Percentiles rank a stretch among this genome's conserved stretches.
These are phyloP conservation scores for Penicillium cataractarum DNA, from an alignment of 495 filamentous ascomycete genomes.

Conservation along the genomic window DNA sequence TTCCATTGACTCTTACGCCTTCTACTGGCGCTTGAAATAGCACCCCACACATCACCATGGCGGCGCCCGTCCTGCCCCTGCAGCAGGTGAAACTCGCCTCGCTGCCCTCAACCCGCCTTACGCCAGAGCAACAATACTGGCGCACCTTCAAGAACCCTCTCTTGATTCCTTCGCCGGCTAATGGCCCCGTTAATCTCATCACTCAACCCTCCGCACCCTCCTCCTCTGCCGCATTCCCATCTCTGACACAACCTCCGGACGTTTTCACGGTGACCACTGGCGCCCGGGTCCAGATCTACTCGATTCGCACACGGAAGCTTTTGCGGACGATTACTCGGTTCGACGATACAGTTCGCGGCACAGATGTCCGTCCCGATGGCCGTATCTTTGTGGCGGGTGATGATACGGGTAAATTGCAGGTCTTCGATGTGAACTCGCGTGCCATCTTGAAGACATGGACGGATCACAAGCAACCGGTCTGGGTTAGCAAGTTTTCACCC, in stretches of 20 bases:
- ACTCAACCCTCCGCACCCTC: slow-evolving; percentile 68
- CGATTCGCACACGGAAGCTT: slow-evolving; percentile 82
- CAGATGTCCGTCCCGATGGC: slow-evolving; percentile 85
- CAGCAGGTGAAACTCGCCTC: slow-evolving; percentile 80
- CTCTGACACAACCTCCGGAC: slow-evolving; percentile 59
- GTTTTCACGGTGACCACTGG: slow-evolving; percentile 92
- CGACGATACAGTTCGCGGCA: slow-evolving; percentile 83
- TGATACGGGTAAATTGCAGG: slow-evolving; percentile 86
- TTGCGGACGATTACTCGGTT: slow-evolving; percentile 92
- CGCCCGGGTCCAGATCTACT: slow-evolving; percentile 89
- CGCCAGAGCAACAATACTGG: slow-evolving; percentile 95
- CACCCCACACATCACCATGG: slow-evolving; percentile 60
- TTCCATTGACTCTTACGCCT: background rate
- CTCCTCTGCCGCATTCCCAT: slow-evolving; percentile 49
- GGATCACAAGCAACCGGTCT: slow-evolving; percentile 93
- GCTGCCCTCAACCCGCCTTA: slow-evolving; percentile 54
- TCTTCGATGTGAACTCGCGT: slow-evolving; percentile 86
- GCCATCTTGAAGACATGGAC: slow-evolving; percentile 96
- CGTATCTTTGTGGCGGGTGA: slow-evolving; percentile 88
- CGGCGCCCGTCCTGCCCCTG: slow-evolving; percentile 80
- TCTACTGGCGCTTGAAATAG: background rate
- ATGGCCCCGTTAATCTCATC: slow-evolving; percentile 84
- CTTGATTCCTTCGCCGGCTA: slow-evolving; percentile 81
- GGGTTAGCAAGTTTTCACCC: slow-evolving; percentile 86
- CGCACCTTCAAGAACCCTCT: slow-evolving; percentile 86